Evolutionary conservation across 768 basidiomycete genomes (phyloP).

Genomic region (Tricholoma bakamatsutake): DNA sequence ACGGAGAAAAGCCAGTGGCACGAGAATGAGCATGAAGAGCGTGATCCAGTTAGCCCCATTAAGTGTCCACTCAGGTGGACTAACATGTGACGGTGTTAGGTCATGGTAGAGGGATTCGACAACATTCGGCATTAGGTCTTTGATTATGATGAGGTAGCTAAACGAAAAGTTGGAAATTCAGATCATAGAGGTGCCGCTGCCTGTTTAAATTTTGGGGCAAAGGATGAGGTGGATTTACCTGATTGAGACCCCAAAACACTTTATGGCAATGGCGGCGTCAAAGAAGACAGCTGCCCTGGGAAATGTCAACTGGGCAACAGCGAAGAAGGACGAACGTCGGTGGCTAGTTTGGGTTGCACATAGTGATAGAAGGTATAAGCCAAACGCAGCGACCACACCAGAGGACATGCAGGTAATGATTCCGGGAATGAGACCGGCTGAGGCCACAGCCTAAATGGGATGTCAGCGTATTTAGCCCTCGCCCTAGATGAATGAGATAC

Average conservation of each 20-base stretch:
- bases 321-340: slow-evolving; percentile 77
- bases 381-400: slow-evolving; percentile 71
- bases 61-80: slow-evolving; percentile 71
- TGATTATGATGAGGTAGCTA: slow-evolving; percentile 88
- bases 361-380: slow-evolving; percentile 81
- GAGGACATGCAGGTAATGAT: slow-evolving; percentile 84
- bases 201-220: not conserved
- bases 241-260: slow-evolving; percentile 95
- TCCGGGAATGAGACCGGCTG: slow-evolving; percentile 85
- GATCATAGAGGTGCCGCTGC: not conserved
- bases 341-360: slow-evolving; percentile 76
- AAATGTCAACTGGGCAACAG: slow-evolving; percentile 80
- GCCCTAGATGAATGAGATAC: slow-evolving; percentile 31
- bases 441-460: slow-evolving; percentile 73
- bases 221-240: slow-evolving; percentile 43
- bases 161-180: not conserved
- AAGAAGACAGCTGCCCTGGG: slow-evolving; percentile 85
- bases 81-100: slow-evolving; percentile 53
- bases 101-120: slow-evolving; percentile 79
- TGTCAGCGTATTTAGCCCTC: slow-evolving; percentile 3
- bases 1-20: slow-evolving; percentile 80
- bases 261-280: slow-evolving; percentile 90
- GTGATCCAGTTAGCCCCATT: slow-evolving; percentile 81
- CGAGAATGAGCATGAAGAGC: slow-evolving; percentile 67
- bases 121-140: slow-evolving; percentile 91